phyloP scores from a whole-genome alignment of 345 rosid species.

The Lepidium aucheri region DNA sequence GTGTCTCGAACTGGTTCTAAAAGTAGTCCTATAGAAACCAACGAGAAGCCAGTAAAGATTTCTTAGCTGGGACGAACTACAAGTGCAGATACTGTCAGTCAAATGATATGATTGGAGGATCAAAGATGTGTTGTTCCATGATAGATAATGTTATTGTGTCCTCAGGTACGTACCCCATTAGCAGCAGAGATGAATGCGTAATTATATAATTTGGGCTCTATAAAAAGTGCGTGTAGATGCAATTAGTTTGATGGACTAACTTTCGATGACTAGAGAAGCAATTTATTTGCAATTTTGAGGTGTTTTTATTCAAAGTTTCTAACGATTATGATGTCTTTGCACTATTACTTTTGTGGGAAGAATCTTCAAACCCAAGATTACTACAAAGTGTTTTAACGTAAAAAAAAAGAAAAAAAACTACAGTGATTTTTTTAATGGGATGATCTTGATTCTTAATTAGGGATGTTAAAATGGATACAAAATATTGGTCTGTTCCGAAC shows the following conservation, averaged over 20 bases:
- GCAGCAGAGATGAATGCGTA: neutral
- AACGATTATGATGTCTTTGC: neutral
- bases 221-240: neutral
- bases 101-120: neutral
- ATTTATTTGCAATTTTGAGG: neutral
- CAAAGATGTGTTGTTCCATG: constrained; percentile 1
- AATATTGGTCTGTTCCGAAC: too few species aligned
- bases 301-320: neutral
- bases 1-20: constrained; percentile 80
- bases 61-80: neutral
- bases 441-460: too few species aligned
- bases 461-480: too few species aligned
- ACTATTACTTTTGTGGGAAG: neutral
- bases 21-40: neutral
- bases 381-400: constrained; percentile 23
- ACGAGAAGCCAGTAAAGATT: neutral
- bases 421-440: too few species aligned
- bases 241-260: neutral
- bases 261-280: constrained; percentile 6
- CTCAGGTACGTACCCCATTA: constrained; percentile 3
- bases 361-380: neutral
- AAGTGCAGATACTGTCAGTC: neutral
- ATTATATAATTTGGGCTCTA: neutral
- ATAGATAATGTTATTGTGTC: neutral
- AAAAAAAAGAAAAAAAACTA: too few species aligned